Evolutionary conservation across 2,329 filamentous ascomycete species (phyloP).

Genomic region (Aspergillus jensenii): DNA sequence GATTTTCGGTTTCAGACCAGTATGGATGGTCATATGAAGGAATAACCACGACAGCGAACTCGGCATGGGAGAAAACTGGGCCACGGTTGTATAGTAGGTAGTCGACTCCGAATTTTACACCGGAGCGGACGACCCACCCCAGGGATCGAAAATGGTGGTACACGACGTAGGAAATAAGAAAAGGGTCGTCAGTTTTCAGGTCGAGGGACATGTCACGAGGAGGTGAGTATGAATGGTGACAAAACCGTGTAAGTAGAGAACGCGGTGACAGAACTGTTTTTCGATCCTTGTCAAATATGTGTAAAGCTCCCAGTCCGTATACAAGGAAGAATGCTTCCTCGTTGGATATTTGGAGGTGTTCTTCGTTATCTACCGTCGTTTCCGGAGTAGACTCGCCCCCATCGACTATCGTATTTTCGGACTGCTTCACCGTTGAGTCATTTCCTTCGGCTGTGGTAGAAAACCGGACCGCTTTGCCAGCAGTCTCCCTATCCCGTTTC

Average conservation of each 20-base stretch:
- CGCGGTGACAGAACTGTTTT: slow-evolving; percentile 50
- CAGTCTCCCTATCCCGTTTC: slow-evolving; percentile 15
- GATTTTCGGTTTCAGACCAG: slow-evolving; percentile 59
- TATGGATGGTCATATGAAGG: slow-evolving; percentile 75
- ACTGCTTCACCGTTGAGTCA: slow-evolving; percentile 47
- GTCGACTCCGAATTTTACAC: slow-evolving; percentile 92
- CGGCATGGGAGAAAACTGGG: slow-evolving; percentile 90
- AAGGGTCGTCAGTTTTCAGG: slow-evolving; percentile 74
- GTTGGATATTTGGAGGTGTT: slow-evolving; percentile 86
- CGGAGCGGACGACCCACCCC: slow-evolving; percentile 89
- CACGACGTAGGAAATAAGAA: slow-evolving; percentile 81
- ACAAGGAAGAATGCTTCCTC: slow-evolving; percentile 91
- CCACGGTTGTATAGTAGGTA: slow-evolving; percentile 93
- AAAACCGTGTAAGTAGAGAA: slow-evolving; percentile 66
- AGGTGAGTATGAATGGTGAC: slow-evolving; percentile 69
- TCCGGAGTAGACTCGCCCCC: slow-evolving; percentile 25
- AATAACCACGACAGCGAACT: slow-evolving; percentile 83
- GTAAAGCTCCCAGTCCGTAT: slow-evolving; percentile 75
- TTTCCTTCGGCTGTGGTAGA: slow-evolving; percentile 66
- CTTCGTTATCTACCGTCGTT: slow-evolving; percentile 53
- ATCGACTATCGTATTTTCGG: slow-evolving; percentile 12
- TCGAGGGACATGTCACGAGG: slow-evolving; percentile 44
- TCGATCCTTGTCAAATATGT: slow-evolving; percentile 49
- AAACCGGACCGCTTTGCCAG: slow-evolving; percentile 67
- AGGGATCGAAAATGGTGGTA: slow-evolving; percentile 96